Percentiles rank a stretch among this genome's conserved stretches.
These are phyloP conservation scores for Acer campestre DNA, from an alignment of 345 rosid genomes.

Conservation along the genomic window DNA sequence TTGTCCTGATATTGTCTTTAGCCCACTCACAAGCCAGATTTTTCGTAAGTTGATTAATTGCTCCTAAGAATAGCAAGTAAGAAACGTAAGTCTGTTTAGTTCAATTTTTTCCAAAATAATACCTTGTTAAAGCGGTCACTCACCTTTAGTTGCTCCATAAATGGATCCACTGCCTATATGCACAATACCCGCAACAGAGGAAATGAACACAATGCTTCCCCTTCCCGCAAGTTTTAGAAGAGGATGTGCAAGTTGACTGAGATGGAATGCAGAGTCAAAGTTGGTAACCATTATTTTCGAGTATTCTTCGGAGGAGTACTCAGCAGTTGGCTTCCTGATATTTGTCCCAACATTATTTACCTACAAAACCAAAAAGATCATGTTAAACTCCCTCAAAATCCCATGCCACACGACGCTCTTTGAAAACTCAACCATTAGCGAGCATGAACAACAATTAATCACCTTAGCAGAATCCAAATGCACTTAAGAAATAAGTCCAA, in stretches of 20 bases:
- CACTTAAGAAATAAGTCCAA: not conserved
- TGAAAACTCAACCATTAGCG: not conserved
- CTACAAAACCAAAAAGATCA: slow-evolving; percentile 38
- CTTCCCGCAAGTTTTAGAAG: slow-evolving; percentile 80
- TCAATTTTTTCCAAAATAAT: not conserved
- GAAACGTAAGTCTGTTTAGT: not conserved
- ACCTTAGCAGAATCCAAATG: too few species aligned
- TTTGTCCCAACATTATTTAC: slow-evolving; percentile 90
- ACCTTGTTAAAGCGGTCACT: slow-evolving; percentile 4
- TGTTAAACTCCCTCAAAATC: not conserved
- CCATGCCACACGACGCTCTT: too few species aligned
- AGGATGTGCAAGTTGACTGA: slow-evolving; percentile 82
- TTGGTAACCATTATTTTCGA: slow-evolving; percentile 63
- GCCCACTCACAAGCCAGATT: slow-evolving; percentile 96
- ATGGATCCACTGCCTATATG: slow-evolving; percentile 59
- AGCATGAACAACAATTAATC: not conserved
- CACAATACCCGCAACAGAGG: slow-evolving; percentile 70
- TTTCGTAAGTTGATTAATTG: slow-evolving; percentile 79
- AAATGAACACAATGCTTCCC: slow-evolving; percentile 82
- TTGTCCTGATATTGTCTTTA: slow-evolving; percentile 78
- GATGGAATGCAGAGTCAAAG: slow-evolving; percentile 76
- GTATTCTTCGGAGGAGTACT: slow-evolving; percentile 66
- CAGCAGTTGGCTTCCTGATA: slow-evolving; percentile 74
- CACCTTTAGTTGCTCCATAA: slow-evolving; percentile 80
- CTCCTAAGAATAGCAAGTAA: slow-evolving; percentile 44